phyloP scores from a whole-genome alignment of 2,329 filamentous ascomycete species.

The Amesomyces nigricolor region DNA sequence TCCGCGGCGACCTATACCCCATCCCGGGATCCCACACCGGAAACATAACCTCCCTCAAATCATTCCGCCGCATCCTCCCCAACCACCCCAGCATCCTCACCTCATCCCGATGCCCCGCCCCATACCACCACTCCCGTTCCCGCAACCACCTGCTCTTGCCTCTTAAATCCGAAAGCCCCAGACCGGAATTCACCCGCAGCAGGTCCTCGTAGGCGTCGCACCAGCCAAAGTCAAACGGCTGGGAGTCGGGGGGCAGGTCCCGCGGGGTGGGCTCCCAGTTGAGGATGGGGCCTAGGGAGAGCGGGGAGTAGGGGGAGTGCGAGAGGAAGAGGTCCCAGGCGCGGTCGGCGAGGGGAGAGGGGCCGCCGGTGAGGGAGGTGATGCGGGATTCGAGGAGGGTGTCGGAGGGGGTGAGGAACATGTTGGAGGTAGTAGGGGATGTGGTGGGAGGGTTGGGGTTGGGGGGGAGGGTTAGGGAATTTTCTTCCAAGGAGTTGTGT shows the following conservation, averaged over 20 bases:
- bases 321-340: slow-evolving; percentile 30
- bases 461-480: background rate
- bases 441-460: slow-evolving; percentile 3
- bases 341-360: background rate
- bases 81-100: too few species aligned
- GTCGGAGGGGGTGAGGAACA: background rate
- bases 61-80: too few species aligned
- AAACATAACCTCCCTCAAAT: too few species aligned
- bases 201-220: slow-evolving; percentile 55
- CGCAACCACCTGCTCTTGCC: too few species aligned
- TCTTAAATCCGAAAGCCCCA: slow-evolving; percentile 34
- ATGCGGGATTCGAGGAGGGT: slow-evolving; percentile 2
- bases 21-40: too few species aligned
- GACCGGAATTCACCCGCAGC: slow-evolving; percentile 41
- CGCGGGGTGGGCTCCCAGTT: slow-evolving; percentile 37
- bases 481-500: too few species aligned
- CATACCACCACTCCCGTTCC: too few species aligned
- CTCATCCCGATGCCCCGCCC: too few species aligned
- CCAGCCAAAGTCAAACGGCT: slow-evolving; percentile 43
- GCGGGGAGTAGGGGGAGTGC: slow-evolving; percentile 41
- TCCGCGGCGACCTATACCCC: too few species aligned
- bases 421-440: background rate
- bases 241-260: slow-evolving; percentile 36
- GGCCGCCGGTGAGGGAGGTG: background rate
- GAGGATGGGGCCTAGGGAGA: slow-evolving; percentile 40